Base-by-base conservation (phyloP, 352 stramenopile genomes). In the Pythium aphanidermatum region DNA sequence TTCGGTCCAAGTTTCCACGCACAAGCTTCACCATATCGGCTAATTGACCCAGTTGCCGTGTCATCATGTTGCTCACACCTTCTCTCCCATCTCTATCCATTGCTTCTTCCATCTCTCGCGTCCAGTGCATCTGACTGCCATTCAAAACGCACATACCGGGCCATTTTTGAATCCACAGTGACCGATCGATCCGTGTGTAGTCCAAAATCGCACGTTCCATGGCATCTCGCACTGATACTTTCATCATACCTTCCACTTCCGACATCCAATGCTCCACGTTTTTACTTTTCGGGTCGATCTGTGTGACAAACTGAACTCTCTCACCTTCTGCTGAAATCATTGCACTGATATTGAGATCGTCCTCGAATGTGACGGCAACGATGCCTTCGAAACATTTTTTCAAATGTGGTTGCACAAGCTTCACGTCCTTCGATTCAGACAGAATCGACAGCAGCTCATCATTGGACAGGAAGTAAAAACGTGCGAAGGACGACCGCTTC, bases 371-470 rank as follows among this genome's bases (percentile, higher is more conserved):
- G 12, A 97, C 87, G 16, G 91, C 75, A 4, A 97, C 86, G 26
- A 97, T 94, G 5, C 84, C 89, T 73, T 97, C 88, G 46, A 97
- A 97, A 48, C 87, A 97, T 50, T 97, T 97, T 54, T 97, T 97
- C 53, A 97, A 56, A 36, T 97, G 91, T 3, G 90, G 89, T 47
- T 96, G 88, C 14, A 97, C 87, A 16, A 94, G 59, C 38, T 92
- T 95, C 8, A 96, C 86, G 49, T 97, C 90, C 45, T 97, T 97
- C 14, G 76, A 93, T 41, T 97, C 90, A 4, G 84, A 96, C 20
- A 97, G 38, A 50, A 97, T 96, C 5, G 83, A 95, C 3, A 97
- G 66, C 43, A 97, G 57, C 44, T 97, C 91, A 46, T 97, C 91
- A 53, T 97, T 97, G 2, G 85, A 96, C 2, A 97, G 62, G 46